Conservation (phyloP, 225 moss, liverwort and hornwort genomes). For the Physcomitrellopsis africana region DNA sequence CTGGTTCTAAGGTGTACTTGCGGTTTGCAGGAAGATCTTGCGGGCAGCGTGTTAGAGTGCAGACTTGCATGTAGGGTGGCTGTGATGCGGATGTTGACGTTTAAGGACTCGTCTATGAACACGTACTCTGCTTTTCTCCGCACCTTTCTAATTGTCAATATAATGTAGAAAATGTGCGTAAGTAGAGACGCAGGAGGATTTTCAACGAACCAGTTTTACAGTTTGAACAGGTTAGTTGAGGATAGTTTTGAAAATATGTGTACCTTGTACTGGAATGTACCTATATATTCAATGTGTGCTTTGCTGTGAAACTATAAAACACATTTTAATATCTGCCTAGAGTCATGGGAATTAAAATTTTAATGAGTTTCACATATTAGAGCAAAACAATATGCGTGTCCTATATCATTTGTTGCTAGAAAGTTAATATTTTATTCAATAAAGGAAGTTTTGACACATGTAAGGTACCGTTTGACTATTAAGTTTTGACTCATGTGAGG, state of each 20-base stretch:
- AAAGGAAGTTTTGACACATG: too few relatives aligned
- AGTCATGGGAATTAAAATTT: too few relatives aligned
- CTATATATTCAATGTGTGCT: background rate
- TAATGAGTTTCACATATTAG: too few relatives aligned
- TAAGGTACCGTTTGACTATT: too few relatives aligned
- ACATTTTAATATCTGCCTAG: too few relatives aligned
- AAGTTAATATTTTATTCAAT: too few relatives aligned
- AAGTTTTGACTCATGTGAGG: too few relatives aligned
- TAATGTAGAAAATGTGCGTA: constrained; percentile 3
- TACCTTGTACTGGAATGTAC: background rate
- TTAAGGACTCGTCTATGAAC: background rate
- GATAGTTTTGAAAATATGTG: background rate
- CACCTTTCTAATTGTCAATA: background rate
- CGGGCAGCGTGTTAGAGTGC: background rate
- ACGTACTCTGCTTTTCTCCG: background rate
- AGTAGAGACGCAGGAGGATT: constrained; percentile 9
- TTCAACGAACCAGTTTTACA: constrained; percentile 14
- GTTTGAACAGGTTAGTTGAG: constrained; percentile 20
- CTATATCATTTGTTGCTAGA: too few relatives aligned
- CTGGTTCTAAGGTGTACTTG: background rate
- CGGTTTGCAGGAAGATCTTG: constrained; percentile 23
- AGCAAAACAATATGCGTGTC: too few relatives aligned
- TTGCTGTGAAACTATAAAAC: too few relatives aligned
- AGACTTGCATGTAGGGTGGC: background rate
- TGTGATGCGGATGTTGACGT: background rate